Evolutionary conservation across 306 rosid species (phyloP).

Genomic region (Malus sylvestris): DNA sequence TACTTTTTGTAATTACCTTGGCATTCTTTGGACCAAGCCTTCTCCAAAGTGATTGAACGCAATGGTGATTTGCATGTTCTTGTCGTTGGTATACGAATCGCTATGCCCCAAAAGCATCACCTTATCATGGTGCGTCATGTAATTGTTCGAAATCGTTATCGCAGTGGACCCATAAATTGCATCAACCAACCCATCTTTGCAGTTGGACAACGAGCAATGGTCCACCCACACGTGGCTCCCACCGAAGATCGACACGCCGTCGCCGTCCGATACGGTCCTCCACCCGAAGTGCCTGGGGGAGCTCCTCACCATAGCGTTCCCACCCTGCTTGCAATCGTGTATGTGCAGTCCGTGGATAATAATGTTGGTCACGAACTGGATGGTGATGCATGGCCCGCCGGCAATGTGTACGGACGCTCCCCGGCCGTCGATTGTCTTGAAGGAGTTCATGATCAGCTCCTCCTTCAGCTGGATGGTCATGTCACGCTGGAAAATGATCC

Average conservation of each 20-base stretch:
- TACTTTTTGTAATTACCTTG: constrained; percentile 48
- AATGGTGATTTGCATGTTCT: constrained; percentile 88
- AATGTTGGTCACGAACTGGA: constrained; percentile 78
- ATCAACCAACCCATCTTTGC: constrained; percentile 72
- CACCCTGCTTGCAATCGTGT: constrained; percentile 88
- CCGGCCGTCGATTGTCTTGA: constrained; percentile 86
- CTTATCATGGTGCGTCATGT: constrained; percentile 95
- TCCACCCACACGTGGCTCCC: constrained; percentile 96
- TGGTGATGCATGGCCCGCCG: constrained; percentile 91
- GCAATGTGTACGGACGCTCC: constrained; percentile 94
- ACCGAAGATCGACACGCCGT: constrained; percentile 91
- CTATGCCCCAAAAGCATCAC: constrained; percentile 93
- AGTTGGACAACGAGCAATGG: constrained; percentile 80
- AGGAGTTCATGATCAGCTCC: constrained; percentile 89
- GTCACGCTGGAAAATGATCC: constrained; percentile 87
- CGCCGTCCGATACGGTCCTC: constrained; percentile 90
- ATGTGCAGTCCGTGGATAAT: constrained; percentile 73
- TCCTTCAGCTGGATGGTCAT: constrained; percentile 83
- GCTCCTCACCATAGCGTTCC: constrained; percentile 78
- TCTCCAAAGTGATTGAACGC: constrained; percentile 97
- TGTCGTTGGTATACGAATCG: constrained; percentile 73
- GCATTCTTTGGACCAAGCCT: constrained; percentile 97
- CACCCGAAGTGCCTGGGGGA: constrained; percentile 82
- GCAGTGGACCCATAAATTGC: constrained; percentile 87
- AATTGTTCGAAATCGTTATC: constrained; percentile 85